phyloP scores from a whole-genome alignment of 2,329 filamentous ascomycete genomes.

The Fusarium transvaalense region DNA sequence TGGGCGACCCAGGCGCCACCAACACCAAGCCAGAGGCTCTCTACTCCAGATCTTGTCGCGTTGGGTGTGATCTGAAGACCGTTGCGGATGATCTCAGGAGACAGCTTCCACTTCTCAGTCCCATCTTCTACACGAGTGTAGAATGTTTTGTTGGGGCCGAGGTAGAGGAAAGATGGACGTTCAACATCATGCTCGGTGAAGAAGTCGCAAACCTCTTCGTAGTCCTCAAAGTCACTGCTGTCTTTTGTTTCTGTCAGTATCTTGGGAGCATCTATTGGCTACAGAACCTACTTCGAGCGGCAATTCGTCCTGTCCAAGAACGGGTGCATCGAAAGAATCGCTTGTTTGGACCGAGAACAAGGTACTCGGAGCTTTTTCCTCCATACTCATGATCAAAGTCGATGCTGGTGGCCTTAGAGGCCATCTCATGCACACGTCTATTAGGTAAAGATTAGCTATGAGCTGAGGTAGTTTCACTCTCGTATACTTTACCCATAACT shows the following conservation, averaged over 20 bases:
- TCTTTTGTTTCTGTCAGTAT: constrained; percentile 7
- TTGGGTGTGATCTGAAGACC: constrained; percentile 21
- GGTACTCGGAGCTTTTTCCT: constrained; percentile 20
- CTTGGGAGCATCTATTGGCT: too few species aligned
- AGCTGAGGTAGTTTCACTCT: background rate
- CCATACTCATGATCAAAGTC: constrained; percentile 26
- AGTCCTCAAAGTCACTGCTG: constrained; percentile 35
- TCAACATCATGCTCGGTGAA: constrained; percentile 39
- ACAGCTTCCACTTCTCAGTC: constrained; percentile 36
- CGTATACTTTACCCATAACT: constrained; percentile 37
- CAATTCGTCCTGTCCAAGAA: constrained; percentile 25
- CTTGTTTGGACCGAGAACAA: constrained; percentile 38
- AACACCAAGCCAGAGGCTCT: constrained; percentile 42
- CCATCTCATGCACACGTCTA: constrained; percentile 17
- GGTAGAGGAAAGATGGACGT: constrained; percentile 40
- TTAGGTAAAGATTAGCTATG: background rate
- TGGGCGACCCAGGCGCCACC: constrained; percentile 41
- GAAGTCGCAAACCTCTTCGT: constrained; percentile 31
- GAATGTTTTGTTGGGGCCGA: constrained; percentile 35
- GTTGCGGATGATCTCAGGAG: background rate
- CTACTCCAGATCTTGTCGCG: constrained; percentile 16
- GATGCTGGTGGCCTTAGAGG: background rate
- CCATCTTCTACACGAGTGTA: constrained; percentile 37
- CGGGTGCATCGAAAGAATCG: constrained; percentile 44
- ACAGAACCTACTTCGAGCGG: constrained; percentile 29